Evolutionary conservation across 106 monocot species (phyloP), one percentile per base, ranked within the genome.

Genomic region (Xerophyta viscosa): DNA sequence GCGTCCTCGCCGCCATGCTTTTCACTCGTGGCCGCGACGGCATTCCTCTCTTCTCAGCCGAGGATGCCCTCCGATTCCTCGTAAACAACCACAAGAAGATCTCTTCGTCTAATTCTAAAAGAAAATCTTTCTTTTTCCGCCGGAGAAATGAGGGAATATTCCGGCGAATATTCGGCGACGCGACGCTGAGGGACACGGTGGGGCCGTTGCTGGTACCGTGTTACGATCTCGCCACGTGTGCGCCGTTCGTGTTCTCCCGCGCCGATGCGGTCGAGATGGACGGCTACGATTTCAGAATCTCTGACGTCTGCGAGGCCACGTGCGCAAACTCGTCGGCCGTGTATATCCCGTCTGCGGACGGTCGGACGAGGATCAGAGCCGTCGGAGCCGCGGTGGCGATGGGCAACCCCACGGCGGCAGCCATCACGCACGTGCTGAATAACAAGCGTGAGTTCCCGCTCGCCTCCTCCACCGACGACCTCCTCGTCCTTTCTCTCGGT

Each of bases 391-490:
- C 61, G 18, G 57, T 71, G 22, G 80, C 71, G 24, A 81, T 72
- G 62, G 78, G 64, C 24, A 94, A 94, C 53, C 93, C 93, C 4
- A 75, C 88, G 8, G 83, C 88, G 3, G 72, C 77, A 11, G 93
- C 87, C 1, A 73, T 94, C 37, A 88, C 93, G 13, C 93, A 94
- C 66, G 93, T 94, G 20, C 81, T 94, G 14, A 88, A 94, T 60
- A 94, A 94, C 80, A 74, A 69, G 71, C 62, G 57, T 46, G 93
- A 94, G 67, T 94, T 88, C 69, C 93, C 93, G 0, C 66, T 78
- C 22, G 84, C 69, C 20, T 39, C 57, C 21, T 66, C 75, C 24
- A 63, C 84, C 20, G 77, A 78, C 17, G 88, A 94, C 36, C 68
- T 92, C 24, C 58, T 87, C 11, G 87, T 92, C 11, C 26, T 87